Conservation (phyloP, 495 filamentous ascomycete genomes). For the Tuber magnatum region DNA sequence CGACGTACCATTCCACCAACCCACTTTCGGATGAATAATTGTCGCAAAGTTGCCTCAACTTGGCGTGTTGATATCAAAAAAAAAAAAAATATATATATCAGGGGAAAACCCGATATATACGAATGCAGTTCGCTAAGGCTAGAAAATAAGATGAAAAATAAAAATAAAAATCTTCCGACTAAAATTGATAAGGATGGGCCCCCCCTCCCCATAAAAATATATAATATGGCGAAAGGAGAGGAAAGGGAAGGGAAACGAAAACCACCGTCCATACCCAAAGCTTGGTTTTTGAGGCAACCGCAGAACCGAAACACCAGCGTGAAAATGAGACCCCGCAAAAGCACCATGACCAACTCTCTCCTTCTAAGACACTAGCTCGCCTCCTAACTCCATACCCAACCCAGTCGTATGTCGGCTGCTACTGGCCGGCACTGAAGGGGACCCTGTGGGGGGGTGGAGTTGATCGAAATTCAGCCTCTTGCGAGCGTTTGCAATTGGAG, state of each 20-base stretch:
- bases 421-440: slow-evolving; percentile 40
- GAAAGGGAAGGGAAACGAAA: slow-evolving; percentile 22
- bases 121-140: background rate
- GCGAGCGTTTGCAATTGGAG: slow-evolving; percentile 48
- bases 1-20: background rate
- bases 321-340: slow-evolving; percentile 27
- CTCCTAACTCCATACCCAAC: slow-evolving; percentile 54
- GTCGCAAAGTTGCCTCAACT: background rate
- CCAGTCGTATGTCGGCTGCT: slow-evolving; percentile 38
- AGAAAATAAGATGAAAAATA: background rate
- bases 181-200: slow-evolving; percentile 6
- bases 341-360: slow-evolving; percentile 21
- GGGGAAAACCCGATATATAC: background rate
- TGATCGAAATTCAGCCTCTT: slow-evolving; percentile 61
- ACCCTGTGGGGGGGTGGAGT: slow-evolving; percentile 49
- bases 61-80: background rate
- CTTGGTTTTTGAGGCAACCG: slow-evolving; percentile 20
- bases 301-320: slow-evolving; percentile 37
- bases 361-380: slow-evolving; percentile 48
- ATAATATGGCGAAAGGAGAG: slow-evolving; percentile 19
- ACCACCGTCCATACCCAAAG: slow-evolving; percentile 27
- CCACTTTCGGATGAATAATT: background rate
- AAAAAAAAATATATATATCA: background rate
- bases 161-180: background rate
- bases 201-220: slow-evolving; percentile 27